These are phyloP conservation scores for Cyclotella cryptica DNA, from an alignment of 108 stramenopile genomes.

Conservation along the genomic window DNA sequence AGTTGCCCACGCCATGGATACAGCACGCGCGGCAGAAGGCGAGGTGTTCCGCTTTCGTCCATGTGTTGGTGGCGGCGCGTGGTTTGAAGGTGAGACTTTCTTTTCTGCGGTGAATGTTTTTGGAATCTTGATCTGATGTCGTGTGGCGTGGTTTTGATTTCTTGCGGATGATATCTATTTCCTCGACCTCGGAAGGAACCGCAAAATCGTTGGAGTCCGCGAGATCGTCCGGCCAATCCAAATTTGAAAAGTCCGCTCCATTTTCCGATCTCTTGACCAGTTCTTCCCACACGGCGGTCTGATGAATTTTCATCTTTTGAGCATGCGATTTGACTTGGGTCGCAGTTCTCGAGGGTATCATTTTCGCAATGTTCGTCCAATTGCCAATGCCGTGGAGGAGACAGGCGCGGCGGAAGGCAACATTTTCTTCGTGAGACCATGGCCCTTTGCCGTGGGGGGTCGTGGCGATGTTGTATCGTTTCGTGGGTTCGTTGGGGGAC, in stretches of 20 bases:
- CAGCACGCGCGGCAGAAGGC: constrained; percentile 25
- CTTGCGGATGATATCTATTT: neutral
- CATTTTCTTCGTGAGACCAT: constrained; percentile 25
- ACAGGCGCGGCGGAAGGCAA: constrained; percentile 20
- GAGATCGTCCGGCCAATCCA: neutral
- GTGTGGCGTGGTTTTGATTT: neutral
- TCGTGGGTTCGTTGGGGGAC: neutral
- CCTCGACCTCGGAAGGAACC: neutral
- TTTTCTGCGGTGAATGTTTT: no score
- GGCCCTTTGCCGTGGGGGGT: neutral
- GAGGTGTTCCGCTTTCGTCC: constrained; percentile 23
- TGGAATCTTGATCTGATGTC: neutral
- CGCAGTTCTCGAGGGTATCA: constrained; percentile 20
- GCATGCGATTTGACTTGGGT: constrained; percentile 47
- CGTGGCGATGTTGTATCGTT: neutral
- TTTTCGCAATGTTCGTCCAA: constrained; percentile 21
- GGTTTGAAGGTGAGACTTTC: no score
- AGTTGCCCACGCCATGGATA: constrained; percentile 15
- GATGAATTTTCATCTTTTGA: constrained; percentile 32
- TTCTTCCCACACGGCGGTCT: constrained; percentile 5
- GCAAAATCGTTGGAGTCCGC: neutral
- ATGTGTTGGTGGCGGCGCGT: neutral
- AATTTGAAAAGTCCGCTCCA: neutral
- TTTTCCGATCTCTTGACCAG: no score
- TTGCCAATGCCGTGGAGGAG: constrained; percentile 40